Evolutionary conservation across 352 stramenopile species (phyloP).

Genomic region (Peronospora tabacina): DNA sequence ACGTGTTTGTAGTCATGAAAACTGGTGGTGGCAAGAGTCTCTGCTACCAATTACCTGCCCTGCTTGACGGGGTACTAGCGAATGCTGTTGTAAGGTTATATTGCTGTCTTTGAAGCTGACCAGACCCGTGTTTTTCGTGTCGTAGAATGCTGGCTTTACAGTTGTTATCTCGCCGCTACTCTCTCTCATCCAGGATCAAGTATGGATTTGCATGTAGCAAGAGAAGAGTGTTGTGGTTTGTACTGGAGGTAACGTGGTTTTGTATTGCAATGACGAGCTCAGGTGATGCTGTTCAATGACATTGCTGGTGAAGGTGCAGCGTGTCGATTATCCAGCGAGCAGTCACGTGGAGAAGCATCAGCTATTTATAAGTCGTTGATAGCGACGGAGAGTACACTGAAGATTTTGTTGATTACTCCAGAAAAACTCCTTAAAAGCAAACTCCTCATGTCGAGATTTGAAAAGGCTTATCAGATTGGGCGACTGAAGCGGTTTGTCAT

Average conservation of each 20-base stretch:
- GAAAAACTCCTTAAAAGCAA: constrained; percentile 90
- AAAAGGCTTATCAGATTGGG: constrained; percentile 76
- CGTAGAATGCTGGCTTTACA: constrained; percentile 58
- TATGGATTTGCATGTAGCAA: constrained; percentile 2
- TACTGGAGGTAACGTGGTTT: neutral
- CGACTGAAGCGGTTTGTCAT: constrained; percentile 90
- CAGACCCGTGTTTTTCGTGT: neutral
- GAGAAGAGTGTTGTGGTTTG: neutral
- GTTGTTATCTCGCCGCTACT: constrained; percentile 90
- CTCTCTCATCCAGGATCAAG: constrained; percentile 91
- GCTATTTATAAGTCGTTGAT: constrained; percentile 80
- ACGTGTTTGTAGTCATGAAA: constrained; percentile 91
- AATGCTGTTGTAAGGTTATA: neutral
- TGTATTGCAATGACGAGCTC: neutral
- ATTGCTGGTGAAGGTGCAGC: constrained; percentile 51
- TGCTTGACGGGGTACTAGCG: constrained; percentile 45
- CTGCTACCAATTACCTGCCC: constrained; percentile 85
- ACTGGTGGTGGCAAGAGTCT: constrained; percentile 84
- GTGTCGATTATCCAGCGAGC: constrained; percentile 44
- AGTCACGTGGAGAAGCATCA: constrained; percentile 42
- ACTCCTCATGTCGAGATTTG: constrained; percentile 84
- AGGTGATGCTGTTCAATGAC: constrained; percentile 68
- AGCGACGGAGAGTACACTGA: constrained; percentile 46
- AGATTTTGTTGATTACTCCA: constrained; percentile 88
- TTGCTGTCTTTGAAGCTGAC: neutral